These are phyloP conservation scores for Tilletia indica DNA, from an alignment of 1,284 basidiomycete species.

Conservation along the genomic window DNA sequence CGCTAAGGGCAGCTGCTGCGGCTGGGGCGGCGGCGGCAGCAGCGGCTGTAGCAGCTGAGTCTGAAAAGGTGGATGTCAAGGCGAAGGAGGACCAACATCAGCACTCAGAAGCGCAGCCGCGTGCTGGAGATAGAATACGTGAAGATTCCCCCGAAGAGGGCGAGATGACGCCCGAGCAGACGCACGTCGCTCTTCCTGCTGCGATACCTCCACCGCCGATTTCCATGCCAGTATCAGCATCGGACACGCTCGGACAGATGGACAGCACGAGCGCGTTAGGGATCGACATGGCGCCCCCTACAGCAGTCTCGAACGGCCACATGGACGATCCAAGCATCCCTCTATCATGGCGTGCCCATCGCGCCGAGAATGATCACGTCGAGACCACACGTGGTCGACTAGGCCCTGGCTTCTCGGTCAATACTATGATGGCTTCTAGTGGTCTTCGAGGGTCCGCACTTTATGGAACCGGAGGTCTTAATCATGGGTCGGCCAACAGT, in stretches of 20 bases:
- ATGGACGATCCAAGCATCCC: background rate
- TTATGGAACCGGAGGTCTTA: too few species aligned
- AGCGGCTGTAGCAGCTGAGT: background rate
- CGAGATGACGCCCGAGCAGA: conserved; percentile 8
- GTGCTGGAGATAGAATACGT: background rate
- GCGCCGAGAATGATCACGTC: background rate
- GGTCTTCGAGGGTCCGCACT: too few species aligned
- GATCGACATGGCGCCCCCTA: background rate
- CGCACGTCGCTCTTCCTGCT: too few species aligned
- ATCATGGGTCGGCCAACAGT: background rate
- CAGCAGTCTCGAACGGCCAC: background rate
- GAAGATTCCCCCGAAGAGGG: conserved; percentile 8
- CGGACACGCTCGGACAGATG: too few species aligned
- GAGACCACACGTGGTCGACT: background rate
- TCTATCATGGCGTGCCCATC: background rate
- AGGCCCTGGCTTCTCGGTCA: background rate
- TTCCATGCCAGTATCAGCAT: too few species aligned
- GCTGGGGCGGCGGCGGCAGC: background rate
- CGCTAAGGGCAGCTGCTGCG: background rate
- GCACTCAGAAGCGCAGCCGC: background rate
- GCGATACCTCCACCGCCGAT: too few species aligned
- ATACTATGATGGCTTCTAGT: background rate
- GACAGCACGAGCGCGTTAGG: background rate
- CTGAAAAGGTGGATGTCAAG: background rate
- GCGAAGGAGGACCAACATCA: background rate